Evolutionary conservation across 495 filamentous ascomycete genomes (phyloP), one percentile per base, ranked within the genome.

Genomic region (Hypoxylon fragiforme): DNA sequence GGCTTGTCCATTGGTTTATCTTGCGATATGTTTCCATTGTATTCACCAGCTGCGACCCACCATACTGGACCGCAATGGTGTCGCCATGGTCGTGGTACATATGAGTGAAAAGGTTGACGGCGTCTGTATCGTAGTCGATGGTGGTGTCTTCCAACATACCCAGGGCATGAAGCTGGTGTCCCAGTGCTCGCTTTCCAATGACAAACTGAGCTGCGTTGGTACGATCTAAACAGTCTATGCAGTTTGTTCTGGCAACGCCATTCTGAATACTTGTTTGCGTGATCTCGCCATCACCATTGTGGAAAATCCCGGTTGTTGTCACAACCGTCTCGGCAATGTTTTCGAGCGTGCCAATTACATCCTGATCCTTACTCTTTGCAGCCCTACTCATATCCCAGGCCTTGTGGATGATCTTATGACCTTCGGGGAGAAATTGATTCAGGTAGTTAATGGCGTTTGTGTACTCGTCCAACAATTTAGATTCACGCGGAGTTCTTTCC

Each of bases 11-110:
- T 66, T 97, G 92, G 54, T 97, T 97, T 66, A 96, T 95, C 70
- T 96, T 97, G 42, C 94, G 85, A 68, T 98, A 98, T 1, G 95
- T 97, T 50, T 92, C 92, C 92, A 97, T 96, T 1, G 94, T 98
- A 70, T 98, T 98, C 51, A 98, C 94, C 1, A 98, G 79, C 68
- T 97, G 94, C 7, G 92, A 97, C 18, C 94, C 95, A 42, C 95
- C 95, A 65, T 98, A 98, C 64, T 98, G 94, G 22, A 97, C 88
- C 16, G 94, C 94, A 66, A 98, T 97, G 14, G 90, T 96, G 64
- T 98, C 94, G 30, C 94, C 94, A 65, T 98, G 94, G 58, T 94
- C 90, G 64, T 97, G 92, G 71, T 85, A 92, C 94, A 97, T 97
- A 66, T 95, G 89, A 1, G 92, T 97, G 54, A 98, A 96, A 3